Conservation (phyloP, 768 basidiomycete genomes). For the Boletellus ananas region DNA sequence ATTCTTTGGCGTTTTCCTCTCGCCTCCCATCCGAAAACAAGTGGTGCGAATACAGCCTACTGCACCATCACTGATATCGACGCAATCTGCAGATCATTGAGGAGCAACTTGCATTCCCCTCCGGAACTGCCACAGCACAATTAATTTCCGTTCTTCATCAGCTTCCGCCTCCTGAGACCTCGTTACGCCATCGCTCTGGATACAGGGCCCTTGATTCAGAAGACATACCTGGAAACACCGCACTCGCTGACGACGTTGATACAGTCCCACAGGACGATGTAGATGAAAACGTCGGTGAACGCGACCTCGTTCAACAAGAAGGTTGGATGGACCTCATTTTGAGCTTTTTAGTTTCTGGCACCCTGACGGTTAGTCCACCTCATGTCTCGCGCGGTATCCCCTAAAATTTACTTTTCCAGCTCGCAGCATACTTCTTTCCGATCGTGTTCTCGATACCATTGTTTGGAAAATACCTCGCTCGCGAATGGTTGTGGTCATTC, state of each 20-base stretch:
- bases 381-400: not conserved
- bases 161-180: constrained; percentile 61
- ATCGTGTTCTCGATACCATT: constrained; percentile 83
- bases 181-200: constrained; percentile 51
- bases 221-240: constrained; percentile 23
- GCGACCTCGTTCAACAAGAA: constrained; percentile 52
- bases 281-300: constrained; percentile 33
- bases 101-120: constrained; percentile 91
- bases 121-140: constrained; percentile 94
- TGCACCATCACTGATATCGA: constrained; percentile 5
- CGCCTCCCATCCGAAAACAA: constrained; percentile 91
- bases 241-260: constrained; percentile 1
- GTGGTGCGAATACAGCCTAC: constrained; percentile 52
- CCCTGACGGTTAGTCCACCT: constrained; percentile 62
- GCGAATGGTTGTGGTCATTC: constrained; percentile 90
- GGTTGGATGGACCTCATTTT: constrained; percentile 76
- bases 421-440: constrained; percentile 86
- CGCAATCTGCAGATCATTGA: constrained; percentile 67
- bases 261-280: constrained; percentile 21
- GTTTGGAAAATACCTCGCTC: constrained; percentile 79
- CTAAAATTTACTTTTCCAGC: constrained; percentile 39
- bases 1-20: constrained; percentile 98
- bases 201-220: constrained; percentile 44
- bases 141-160: constrained; percentile 87
- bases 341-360: constrained; percentile 75